Evolutionary conservation across 2,329 filamentous ascomycete species (phyloP).

Genomic region (Fusarium newnesense): DNA sequence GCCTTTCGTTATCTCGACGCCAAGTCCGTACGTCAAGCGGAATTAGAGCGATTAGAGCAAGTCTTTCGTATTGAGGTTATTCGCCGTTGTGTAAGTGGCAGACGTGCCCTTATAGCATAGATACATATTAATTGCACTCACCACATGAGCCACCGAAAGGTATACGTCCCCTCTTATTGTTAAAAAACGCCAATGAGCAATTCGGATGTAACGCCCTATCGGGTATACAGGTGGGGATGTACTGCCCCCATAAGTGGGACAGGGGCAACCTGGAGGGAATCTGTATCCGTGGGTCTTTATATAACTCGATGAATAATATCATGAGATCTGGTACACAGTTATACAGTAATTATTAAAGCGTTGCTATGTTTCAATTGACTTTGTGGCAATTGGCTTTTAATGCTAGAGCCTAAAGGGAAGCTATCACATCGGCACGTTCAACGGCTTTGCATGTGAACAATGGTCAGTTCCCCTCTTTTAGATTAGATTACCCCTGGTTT

Average conservation of each 20-base stretch:
- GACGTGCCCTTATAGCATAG: neutral
- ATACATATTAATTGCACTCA: neutral
- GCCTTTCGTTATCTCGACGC: neutral
- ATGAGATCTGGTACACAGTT: neutral
- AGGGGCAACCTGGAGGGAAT: neutral
- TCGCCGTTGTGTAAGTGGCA: neutral
- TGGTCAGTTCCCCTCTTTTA: neutral
- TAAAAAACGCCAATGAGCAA: neutral
- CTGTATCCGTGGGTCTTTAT: neutral
- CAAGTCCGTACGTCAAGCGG: neutral
- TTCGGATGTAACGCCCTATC: neutral
- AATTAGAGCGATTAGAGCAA: neutral
- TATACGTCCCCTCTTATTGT: neutral
- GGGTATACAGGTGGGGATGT: neutral
- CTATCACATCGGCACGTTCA: neutral
- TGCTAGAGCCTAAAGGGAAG: neutral
- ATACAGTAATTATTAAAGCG: no score
- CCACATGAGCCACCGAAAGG: neutral
- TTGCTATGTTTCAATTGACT: fast-evolving
- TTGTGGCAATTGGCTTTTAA: neutral
- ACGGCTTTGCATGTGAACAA: neutral
- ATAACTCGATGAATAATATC: neutral
- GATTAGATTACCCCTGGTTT: neutral
- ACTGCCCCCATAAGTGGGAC: neutral
- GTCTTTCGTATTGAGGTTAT: neutral